A percentile compares a stretch with the other conserved stretches of the same genome.
Conservation (phyloP, 108 stramenopile genomes). For the Skeletonema grethae region DNA sequence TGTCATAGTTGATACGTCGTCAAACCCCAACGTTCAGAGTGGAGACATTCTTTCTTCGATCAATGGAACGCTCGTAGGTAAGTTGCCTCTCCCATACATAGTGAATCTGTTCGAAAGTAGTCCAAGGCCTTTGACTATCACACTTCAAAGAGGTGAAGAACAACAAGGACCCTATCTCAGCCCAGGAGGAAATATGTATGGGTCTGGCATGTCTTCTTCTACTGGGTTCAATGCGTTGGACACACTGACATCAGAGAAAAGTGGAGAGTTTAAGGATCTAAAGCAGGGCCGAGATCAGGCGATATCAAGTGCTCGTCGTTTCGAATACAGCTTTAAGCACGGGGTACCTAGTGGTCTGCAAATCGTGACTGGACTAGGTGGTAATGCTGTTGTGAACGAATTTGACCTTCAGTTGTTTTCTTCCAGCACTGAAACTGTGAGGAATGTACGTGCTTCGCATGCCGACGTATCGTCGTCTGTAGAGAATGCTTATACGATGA, state of each 20-base stretch:
- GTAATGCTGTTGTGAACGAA: neutral
- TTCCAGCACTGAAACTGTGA: neutral
- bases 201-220: slow-evolving; percentile 8
- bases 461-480: neutral
- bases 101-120: slow-evolving; percentile 42
- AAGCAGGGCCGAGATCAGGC: neutral
- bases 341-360: slow-evolving; percentile 21
- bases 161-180: neutral
- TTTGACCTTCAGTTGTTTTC: slow-evolving; percentile 1
- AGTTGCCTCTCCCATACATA: slow-evolving; percentile 38
- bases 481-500: neutral
- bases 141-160: slow-evolving; percentile 25
- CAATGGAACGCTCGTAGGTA: slow-evolving; percentile 26
- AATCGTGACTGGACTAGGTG: slow-evolving; percentile 3
- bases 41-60: slow-evolving; percentile 58
- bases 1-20: slow-evolving; percentile 52
- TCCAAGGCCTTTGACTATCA: slow-evolving; percentile 53
- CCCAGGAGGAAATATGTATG: neutral
- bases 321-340: neutral
- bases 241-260: neutral
- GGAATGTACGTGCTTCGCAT: neutral
- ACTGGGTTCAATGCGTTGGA: neutral
- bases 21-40: slow-evolving; percentile 24
- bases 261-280: neutral
- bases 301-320: neutral